These are phyloP conservation scores for Chionographis japonica DNA, from an alignment of 106 monocot genomes.

Conservation along the genomic window DNA sequence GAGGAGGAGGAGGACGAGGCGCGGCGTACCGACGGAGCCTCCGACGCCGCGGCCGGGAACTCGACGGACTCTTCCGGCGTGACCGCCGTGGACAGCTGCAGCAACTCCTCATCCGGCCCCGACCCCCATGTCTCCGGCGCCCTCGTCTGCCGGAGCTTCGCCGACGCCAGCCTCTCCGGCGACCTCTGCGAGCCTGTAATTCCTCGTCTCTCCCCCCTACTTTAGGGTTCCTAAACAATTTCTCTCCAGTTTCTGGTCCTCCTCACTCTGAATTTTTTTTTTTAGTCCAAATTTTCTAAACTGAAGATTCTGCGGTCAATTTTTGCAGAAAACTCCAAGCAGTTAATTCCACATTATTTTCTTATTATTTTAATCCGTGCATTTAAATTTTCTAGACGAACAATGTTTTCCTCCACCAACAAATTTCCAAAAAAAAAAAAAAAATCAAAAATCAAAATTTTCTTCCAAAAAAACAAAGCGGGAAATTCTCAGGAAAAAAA, in stretches of 20 bases:
- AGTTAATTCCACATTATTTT: too few species aligned
- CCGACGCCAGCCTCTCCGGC: constrained; percentile 25
- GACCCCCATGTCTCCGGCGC: constrained; percentile 14
- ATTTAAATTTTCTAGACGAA: too few species aligned
- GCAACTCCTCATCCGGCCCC: constrained; percentile 15
- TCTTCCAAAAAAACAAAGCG: too few species aligned
- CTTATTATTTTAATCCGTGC: too few species aligned
- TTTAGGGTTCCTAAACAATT: not conserved
- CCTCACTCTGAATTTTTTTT: too few species aligned
- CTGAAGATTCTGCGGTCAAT: too few species aligned
- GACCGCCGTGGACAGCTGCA: constrained; percentile 28
- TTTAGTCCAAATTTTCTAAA: too few species aligned
- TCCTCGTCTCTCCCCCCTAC: not conserved
- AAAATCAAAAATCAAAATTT: too few species aligned
- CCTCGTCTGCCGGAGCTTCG: not conserved
- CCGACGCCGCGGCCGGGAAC: constrained; percentile 2
- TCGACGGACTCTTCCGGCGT: constrained; percentile 32
- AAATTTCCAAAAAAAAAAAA: too few species aligned
- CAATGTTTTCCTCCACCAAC: too few species aligned
- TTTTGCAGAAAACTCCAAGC: too few species aligned
- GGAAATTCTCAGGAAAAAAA: too few species aligned
- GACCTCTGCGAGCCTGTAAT: constrained; percentile 48
- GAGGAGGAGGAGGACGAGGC: constrained; percentile 9
- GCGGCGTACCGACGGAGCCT: not conserved
- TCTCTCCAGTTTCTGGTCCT: not conserved